Conservation (phyloP, 306 rosid genomes). For the Lablab purpureus region DNA sequence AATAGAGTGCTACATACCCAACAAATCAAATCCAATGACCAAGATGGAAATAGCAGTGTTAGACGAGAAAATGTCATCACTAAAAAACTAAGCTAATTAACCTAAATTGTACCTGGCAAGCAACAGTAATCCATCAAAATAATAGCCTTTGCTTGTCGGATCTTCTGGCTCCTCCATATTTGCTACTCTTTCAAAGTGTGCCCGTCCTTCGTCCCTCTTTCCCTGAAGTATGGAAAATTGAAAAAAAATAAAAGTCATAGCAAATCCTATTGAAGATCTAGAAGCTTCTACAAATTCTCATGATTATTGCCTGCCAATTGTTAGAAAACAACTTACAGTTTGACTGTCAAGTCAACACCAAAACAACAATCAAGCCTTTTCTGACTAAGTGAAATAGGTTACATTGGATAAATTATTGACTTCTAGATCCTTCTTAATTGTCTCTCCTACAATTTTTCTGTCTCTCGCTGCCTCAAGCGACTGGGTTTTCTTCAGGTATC, state of each 20-base stretch:
- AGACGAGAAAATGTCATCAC: constrained; percentile 17
- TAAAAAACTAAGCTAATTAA: background rate
- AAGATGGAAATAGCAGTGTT: constrained; percentile 17
- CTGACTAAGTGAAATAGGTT: background rate
- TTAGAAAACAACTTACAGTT: background rate
- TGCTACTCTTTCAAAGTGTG: constrained; percentile 81
- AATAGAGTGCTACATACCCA: constrained; percentile 67
- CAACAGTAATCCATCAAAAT: constrained; percentile 76
- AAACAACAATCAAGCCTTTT: background rate
- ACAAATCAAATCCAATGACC: constrained; percentile 32
- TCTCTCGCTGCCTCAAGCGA: background rate
- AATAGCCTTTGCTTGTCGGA: constrained; percentile 73
- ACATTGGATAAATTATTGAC: background rate
- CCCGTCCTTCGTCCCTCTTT: constrained; percentile 67
- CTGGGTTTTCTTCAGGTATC: background rate
- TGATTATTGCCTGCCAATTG: background rate
- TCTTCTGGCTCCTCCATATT: constrained; percentile 83
- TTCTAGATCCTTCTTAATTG: background rate
- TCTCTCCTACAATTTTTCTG: background rate
- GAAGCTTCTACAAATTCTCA: constrained; percentile 27
- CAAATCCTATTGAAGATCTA: constrained; percentile 28
- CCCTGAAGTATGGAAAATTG: constrained; percentile 61
- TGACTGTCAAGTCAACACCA: background rate
- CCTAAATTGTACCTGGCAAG: constrained; percentile 71
- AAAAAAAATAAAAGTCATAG: constrained; percentile 23